phyloP scores from a whole-genome alignment of 768 basidiomycete genomes.

The Russula dissimulans region DNA sequence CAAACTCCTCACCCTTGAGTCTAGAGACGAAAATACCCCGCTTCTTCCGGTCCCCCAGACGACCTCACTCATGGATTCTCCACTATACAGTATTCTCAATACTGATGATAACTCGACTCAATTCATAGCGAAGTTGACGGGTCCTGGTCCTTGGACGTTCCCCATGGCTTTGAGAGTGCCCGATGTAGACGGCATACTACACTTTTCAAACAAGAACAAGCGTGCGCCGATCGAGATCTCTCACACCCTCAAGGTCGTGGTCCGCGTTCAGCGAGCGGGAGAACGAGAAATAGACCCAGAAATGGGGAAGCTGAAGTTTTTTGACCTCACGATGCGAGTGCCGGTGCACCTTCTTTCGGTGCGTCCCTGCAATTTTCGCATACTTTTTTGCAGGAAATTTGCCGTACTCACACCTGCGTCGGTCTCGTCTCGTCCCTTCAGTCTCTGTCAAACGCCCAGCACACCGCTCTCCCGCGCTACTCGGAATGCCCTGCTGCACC shows the following conservation, averaged over 20 bases:
- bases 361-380: slow-evolving; percentile 25
- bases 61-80: slow-evolving; percentile 55
- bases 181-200: slow-evolving; percentile 42
- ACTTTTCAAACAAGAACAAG: slow-evolving; percentile 74
- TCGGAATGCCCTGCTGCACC: background rate
- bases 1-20: background rate
- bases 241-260: slow-evolving; percentile 72
- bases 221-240: slow-evolving; percentile 64
- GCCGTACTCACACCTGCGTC: background rate
- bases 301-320: slow-evolving; percentile 68
- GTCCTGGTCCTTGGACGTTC: slow-evolving; percentile 52
- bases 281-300: slow-evolving; percentile 52
- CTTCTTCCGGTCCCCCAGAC: slow-evolving; percentile 57
- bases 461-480: slow-evolving; percentile 5
- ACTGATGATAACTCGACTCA: slow-evolving; percentile 49
- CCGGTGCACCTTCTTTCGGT: slow-evolving; percentile 86
- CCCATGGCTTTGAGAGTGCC: slow-evolving; percentile 63
- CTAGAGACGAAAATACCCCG: slow-evolving; percentile 25
- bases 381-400: background rate
- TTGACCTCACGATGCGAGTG: slow-evolving; percentile 78
- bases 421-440: background rate
- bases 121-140: background rate
- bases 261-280: slow-evolving; percentile 79
- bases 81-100: slow-evolving; percentile 59
- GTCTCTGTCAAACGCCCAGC: slow-evolving; percentile 8